Conservation (phyloP, 2,329 filamentous ascomycete species). For the Ascochyta rabiei region DNA sequence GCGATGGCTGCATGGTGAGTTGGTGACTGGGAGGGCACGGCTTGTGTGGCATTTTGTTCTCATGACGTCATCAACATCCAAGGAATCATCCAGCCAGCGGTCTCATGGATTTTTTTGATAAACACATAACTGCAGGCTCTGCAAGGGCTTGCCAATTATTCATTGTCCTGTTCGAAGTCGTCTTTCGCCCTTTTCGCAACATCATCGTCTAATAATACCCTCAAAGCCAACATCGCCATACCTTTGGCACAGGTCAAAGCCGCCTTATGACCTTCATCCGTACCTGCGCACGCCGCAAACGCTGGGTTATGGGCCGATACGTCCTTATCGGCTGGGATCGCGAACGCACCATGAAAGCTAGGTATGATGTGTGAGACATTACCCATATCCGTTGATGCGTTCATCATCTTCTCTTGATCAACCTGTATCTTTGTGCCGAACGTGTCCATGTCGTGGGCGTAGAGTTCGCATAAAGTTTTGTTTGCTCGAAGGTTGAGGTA, state of each 20-base stretch:
- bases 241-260: slow-evolving; percentile 55
- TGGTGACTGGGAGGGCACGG: too few species aligned
- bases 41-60: too few species aligned
- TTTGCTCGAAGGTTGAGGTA: slow-evolving; percentile 58
- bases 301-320: slow-evolving; percentile 50
- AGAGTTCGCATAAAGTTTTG: slow-evolving; percentile 52
- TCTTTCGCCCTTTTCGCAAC: slow-evolving; percentile 18
- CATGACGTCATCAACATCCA: too few species aligned
- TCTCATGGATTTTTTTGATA: too few species aligned
- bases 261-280: slow-evolving; percentile 46
- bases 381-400: slow-evolving; percentile 26
- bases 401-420: slow-evolving; percentile 49
- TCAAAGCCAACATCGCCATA: slow-evolving; percentile 45
- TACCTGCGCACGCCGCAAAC: slow-evolving; percentile 55
- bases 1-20: too few species aligned
- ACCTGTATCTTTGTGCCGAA: slow-evolving; percentile 48
- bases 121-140: neutral
- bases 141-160: neutral
- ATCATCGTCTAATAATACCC: slow-evolving; percentile 24
- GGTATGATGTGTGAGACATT: slow-evolving; percentile 24
- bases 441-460: slow-evolving; percentile 53
- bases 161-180: slow-evolving; percentile 24
- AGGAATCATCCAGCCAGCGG: too few species aligned
- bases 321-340: slow-evolving; percentile 48
- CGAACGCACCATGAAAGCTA: slow-evolving; percentile 57